phyloP scores from a whole-genome alignment of 306 rosid species.

The Castanospermum australe region DNA sequence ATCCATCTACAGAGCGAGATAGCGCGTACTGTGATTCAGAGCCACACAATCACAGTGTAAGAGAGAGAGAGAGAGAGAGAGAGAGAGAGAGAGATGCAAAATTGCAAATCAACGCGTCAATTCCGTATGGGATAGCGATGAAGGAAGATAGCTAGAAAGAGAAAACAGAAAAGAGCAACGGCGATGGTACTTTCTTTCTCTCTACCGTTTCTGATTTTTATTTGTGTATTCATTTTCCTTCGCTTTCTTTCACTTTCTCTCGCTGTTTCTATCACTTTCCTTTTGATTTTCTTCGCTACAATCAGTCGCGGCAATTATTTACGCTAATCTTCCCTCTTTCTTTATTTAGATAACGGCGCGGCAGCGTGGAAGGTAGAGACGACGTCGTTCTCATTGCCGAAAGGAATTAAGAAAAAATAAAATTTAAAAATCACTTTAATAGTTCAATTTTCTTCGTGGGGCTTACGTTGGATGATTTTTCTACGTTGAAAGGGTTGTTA shows the following conservation, averaged over 20 bases:
- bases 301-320: background rate
- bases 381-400: conserved; percentile 24
- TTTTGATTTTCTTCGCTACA: background rate
- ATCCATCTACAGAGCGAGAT: conserved; percentile 17
- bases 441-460: background rate
- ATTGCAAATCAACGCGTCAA: conserved; percentile 25
- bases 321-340: background rate
- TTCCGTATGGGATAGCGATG: conserved; percentile 22
- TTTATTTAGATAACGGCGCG: conserved; percentile 23
- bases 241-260: background rate
- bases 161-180: background rate
- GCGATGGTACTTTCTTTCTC: background rate
- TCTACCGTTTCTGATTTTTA: background rate
- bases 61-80: background rate
- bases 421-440: background rate
- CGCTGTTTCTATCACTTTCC: conserved; percentile 17
- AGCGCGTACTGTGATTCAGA: conserved; percentile 2
- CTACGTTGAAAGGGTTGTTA: background rate
- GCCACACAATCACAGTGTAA: background rate
- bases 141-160: background rate
- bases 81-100: background rate
- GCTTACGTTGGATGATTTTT: background rate
- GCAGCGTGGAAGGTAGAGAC: conserved; percentile 20
- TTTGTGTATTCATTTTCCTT: background rate
- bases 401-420: background rate